Base-by-base conservation (phyloP, 2,329 filamentous ascomycete genomes). In the Apiospora phragmitis region DNA sequence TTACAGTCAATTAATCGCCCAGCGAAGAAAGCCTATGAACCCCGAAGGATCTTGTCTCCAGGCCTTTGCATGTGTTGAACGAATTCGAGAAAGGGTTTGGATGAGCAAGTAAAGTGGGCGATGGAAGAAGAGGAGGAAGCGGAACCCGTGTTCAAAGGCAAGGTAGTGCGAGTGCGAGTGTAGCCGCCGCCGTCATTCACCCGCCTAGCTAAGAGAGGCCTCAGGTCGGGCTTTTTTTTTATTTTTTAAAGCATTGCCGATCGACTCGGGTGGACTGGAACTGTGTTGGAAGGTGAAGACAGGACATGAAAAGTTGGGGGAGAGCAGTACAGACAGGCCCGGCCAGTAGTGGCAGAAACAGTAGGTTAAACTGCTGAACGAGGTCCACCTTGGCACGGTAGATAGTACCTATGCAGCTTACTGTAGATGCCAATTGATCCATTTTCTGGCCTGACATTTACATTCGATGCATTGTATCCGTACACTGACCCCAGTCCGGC, bases 21-120 rank as follows among this genome's bases (percentile, higher is more conserved):
- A 62, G 55, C 29, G 32, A 38, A 38, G 51, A 35, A 62, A 62
- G 7, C 55, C 55, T 62, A 62, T 62, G 55, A 38, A 62, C 24
- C 55, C 55, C 55, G 55, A 38, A 62, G 55, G 55, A 62, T n/a
- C 55, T 62, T 62, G 32, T 62, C 55, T 62, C 55, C 55, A 62
- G 55, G 55, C 32, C 55, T 38, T 62, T 62, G 32, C 55, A 62
- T 62, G 55, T 62, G 32, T 38, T 62, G 32, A 62, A 1, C 32
- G 21, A 38, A 38, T 62, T 38, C 32, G 55, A 35, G 55, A 38
- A 62, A 38, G 29, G 18, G 32, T 62, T 62, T 12, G 29, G 32
- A 62, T 38, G 55, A 29, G 7, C 35, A 38, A 21, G 12, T n/a
- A 38, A 38, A n/a, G 55, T 32, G 21, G 55, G 21, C 55, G 32